Evolutionary conservation across 805 yeast genomes (phyloP).

Genomic region (Saccharomycopsis fermentans): DNA sequence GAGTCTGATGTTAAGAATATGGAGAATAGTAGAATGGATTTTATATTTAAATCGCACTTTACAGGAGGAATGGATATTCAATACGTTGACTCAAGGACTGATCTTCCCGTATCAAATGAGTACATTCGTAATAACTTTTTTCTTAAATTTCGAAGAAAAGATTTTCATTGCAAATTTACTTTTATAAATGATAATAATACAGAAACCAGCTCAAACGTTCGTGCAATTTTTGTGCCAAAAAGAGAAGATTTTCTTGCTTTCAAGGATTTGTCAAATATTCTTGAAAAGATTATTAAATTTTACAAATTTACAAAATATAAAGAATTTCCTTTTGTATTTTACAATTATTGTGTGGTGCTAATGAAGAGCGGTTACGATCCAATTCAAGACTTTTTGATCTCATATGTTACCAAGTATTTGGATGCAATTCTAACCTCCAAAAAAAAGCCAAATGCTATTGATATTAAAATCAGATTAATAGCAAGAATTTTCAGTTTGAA

Average conservation of each 20-base stretch:
- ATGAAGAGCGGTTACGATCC: constrained; percentile 18
- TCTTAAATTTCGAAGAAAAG: constrained; percentile 13
- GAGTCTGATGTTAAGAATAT: not conserved
- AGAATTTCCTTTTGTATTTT: constrained; percentile 14
- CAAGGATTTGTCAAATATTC: constrained; percentile 4
- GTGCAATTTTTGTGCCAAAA: constrained; percentile 8
- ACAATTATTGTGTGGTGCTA: constrained; percentile 11
- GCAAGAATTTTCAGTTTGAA: constrained; percentile 16
- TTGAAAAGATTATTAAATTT: constrained; percentile 2
- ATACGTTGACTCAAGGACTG: constrained; percentile 10
- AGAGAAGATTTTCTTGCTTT: constrained; percentile 11
- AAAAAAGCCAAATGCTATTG: not conserved
- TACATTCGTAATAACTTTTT: constrained; percentile 2
- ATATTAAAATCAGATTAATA: constrained; percentile 11
- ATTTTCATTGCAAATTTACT: constrained; percentile 16
- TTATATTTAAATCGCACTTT: not conserved
- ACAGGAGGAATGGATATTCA: not conserved
- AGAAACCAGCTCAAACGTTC: not conserved
- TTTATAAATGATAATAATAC: not conserved
- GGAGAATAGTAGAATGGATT: not conserved
- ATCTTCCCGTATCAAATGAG: not conserved
- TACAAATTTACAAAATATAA: constrained; percentile 3
- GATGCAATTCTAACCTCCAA: not conserved
- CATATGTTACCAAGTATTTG: constrained; percentile 10
- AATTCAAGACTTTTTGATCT: constrained; percentile 11